Evolutionary conservation across 345 rosid genomes (phyloP).

Genomic region (Gossypium longicalyx): DNA sequence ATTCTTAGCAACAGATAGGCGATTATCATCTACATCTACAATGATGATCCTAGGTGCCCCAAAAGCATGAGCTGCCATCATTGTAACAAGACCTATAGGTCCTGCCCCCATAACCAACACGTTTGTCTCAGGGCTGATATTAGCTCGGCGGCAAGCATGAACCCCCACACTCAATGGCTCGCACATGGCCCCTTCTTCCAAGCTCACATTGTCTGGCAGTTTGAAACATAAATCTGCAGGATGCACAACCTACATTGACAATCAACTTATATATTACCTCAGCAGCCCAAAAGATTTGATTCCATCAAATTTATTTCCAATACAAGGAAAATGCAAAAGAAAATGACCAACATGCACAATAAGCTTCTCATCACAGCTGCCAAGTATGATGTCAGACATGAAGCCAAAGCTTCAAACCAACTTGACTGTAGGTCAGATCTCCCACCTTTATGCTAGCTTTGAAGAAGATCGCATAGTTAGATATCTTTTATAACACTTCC

Average conservation of each 20-base stretch:
- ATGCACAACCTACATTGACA: constrained; percentile 63
- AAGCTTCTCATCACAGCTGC: background rate
- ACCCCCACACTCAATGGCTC: constrained; percentile 94
- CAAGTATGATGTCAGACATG: background rate
- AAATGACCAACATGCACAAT: background rate
- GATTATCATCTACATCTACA: constrained; percentile 67
- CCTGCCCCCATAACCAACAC: constrained; percentile 84
- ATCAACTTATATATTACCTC: background rate
- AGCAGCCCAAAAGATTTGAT: constrained; percentile 11
- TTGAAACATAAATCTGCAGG: constrained; percentile 88
- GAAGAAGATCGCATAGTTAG: background rate
- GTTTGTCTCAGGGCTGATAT: constrained; percentile 63
- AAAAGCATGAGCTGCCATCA: constrained; percentile 88
- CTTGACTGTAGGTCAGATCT: background rate
- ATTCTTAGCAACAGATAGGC: constrained; percentile 67
- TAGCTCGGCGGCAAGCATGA: constrained; percentile 88
- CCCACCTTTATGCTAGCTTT: background rate
- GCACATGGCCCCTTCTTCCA: constrained; percentile 98
- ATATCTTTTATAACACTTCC: background rate
- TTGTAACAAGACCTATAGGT: constrained; percentile 86
- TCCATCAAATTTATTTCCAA: constrained; percentile 4
- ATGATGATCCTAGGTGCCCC: constrained; percentile 76
- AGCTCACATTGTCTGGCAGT: constrained; percentile 79
- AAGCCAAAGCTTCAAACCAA: background rate
- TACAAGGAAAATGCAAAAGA: background rate